Conservation (phyloP, 2,329 filamentous ascomycete species). For the Diaporthe citrichinensis region DNA sequence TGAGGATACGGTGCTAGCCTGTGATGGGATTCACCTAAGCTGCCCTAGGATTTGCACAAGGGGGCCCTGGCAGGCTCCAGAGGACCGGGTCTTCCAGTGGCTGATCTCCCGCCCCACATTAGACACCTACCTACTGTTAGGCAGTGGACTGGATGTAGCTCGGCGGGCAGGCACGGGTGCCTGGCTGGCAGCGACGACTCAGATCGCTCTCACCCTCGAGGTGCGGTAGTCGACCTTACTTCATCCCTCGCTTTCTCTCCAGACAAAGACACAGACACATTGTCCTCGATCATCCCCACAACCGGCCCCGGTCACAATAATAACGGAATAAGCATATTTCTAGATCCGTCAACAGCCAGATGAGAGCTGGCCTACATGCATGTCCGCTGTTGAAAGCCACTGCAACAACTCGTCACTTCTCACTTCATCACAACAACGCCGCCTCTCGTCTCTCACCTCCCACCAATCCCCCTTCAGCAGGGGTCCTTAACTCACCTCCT, state of each 20-base stretch:
- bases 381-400: background rate
- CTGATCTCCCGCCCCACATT: conserved; percentile 23
- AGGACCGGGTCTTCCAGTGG: background rate
- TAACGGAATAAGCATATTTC: background rate
- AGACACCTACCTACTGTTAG: background rate
- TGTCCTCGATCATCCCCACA: background rate
- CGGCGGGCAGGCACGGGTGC: conserved; percentile 20
- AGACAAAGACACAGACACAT: conserved; percentile 18
- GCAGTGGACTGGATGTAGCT: background rate
- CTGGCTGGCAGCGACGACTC: background rate
- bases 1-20: background rate
- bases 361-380: background rate
- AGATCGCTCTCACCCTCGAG: background rate
- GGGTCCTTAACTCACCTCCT: background rate
- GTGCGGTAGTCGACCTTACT: background rate
- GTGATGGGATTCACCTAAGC: background rate
- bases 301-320: background rate
- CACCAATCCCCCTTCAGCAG: background rate
- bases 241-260: conserved; percentile 1
- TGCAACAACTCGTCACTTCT: background rate
- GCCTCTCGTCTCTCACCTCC: background rate
- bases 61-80: conserved; percentile 1
- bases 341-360: background rate
- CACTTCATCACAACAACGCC: background rate
- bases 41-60: conserved; percentile 11